Evolutionary conservation across 2,329 filamentous ascomycete genomes (phyloP), one percentile per base, ranked within the genome.

Genomic region (Cryphonectria carpinicola): DNA sequence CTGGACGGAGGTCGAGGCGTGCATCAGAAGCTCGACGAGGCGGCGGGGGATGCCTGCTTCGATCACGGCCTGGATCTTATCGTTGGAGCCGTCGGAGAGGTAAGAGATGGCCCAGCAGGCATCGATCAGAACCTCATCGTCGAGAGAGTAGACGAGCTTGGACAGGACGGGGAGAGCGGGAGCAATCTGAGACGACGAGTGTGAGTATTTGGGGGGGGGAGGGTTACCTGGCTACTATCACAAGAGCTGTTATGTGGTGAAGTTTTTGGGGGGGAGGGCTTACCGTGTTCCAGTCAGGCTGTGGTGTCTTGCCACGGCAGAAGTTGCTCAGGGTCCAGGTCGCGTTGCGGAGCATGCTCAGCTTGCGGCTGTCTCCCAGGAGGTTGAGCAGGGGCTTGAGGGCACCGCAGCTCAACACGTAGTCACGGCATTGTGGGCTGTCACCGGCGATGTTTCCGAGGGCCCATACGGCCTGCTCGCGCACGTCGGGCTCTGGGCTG

Each of bases 251-350:
- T 68, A 69, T 62, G 46, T 14, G 6, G 52, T 46, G 4, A 32
- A 4, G 32, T 32, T 32, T 32, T 32, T 32, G 52, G 61, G 25
- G 13, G 25, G 13, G 25, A 17, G 60, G 60, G 87, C 93, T 83
- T 87, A 97, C 94, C 52, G 94, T 98, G 79, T 90, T 90, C 96
- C 96, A 99, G 81, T 99, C 96, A 63, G 96, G 96, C 85, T 99
- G 96, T 66, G 96, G 96, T 11, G 95, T 98, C 89, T 99, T 99
- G 84, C 96, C 96, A 87, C 96, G 94, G 86, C 96, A 99, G 85
- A 99, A 99, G 87, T 99, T 99, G 88, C 96, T 98, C 70, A 99
- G 86, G 61, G 96, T 99, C 96, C 96, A 99, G 35, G 96, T 99
- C 49, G 96, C 96, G 81, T 99, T 99, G 76, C 96, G 90, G 67